A percentile compares a stretch with the other conserved stretches of the same genome.
phyloP scores from a whole-genome alignment of 306 rosid genomes.

The Lagenaria siceraria region DNA sequence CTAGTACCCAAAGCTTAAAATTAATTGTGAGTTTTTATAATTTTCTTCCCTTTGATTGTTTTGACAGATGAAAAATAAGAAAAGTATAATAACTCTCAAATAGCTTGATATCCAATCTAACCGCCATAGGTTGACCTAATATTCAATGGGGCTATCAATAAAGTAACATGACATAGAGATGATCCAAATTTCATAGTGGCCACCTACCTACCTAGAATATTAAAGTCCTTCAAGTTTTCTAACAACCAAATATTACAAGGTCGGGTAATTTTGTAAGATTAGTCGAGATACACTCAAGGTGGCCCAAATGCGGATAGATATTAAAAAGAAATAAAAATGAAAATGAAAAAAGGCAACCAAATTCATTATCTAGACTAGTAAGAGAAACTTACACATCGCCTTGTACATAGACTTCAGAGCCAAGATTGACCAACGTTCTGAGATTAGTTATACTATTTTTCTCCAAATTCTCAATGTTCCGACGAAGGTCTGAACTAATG shows the following conservation, averaged over 20 bases:
- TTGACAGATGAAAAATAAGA: neutral
- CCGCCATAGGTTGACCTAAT: neutral
- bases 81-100: neutral
- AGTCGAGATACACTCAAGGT: neutral
- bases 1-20: neutral
- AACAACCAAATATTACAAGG: neutral
- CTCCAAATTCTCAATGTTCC: conserved; percentile 71
- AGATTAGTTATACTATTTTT: conserved; percentile 75
- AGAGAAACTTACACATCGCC: conserved; percentile 76
- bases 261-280: neutral
- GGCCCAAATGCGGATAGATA: neutral
- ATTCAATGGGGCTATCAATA: neutral
- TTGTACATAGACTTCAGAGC: conserved; percentile 85
- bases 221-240: neutral
- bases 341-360: neutral
- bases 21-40: neutral
- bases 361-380: neutral
- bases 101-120: neutral
- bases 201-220: neutral
- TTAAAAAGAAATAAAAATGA: neutral
- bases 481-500: conserved; percentile 66
- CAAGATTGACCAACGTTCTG: conserved; percentile 76
- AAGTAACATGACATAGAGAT: neutral
- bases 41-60: neutral
- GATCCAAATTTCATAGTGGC: neutral